Percentiles rank a stretch among this genome's conserved stretches.
Conservation (phyloP, 2,329 filamentous ascomycete species). For the Helminthosporium solani region DNA sequence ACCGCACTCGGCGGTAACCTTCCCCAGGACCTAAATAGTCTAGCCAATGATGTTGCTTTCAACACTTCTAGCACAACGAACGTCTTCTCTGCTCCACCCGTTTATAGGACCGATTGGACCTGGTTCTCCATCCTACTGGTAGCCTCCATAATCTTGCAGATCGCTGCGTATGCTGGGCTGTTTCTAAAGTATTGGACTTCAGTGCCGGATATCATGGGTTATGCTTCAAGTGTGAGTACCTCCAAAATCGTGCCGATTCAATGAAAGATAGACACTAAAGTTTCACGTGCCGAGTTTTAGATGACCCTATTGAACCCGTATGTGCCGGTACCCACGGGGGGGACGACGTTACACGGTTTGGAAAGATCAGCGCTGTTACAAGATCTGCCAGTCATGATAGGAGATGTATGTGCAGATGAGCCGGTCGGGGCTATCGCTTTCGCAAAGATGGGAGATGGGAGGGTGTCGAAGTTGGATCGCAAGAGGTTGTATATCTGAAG, state of each 20-base stretch:
- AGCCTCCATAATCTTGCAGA: slow-evolving; percentile 24
- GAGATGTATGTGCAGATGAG: slow-evolving; percentile 30
- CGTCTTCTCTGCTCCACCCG: slow-evolving; percentile 1
- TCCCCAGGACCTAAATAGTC: slow-evolving; percentile 17
- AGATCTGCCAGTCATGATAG: slow-evolving; percentile 26
- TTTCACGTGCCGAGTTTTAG: too few relatives aligned
- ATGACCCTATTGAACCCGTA: slow-evolving; percentile 29
- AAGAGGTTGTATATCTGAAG: slow-evolving; percentile 27
- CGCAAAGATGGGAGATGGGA: slow-evolving; percentile 21
- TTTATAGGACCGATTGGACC: slow-evolving; percentile 27
- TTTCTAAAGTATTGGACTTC: slow-evolving; percentile 31
- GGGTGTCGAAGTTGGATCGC: slow-evolving; percentile 18
- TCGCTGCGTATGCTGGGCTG: slow-evolving; percentile 26
- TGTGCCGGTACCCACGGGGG: slow-evolving; percentile 23
- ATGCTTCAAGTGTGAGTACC: slow-evolving; percentile 24
- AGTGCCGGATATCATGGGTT: slow-evolving; percentile 30
- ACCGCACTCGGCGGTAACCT: slow-evolving; percentile 22
- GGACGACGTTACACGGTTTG: slow-evolving; percentile 27
- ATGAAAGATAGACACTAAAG: too few relatives aligned
- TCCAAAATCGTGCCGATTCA: too few relatives aligned
- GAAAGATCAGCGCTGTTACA: slow-evolving; percentile 26
- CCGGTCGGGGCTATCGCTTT: slow-evolving; percentile 30
- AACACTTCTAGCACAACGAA: slow-evolving; percentile 20
- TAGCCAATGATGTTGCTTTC: slow-evolving; percentile 1
- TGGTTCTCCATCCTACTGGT: slow-evolving; percentile 28